Base-by-base conservation (phyloP, 148 eudicot genomes). In the Spergularia bocconei region DNA sequence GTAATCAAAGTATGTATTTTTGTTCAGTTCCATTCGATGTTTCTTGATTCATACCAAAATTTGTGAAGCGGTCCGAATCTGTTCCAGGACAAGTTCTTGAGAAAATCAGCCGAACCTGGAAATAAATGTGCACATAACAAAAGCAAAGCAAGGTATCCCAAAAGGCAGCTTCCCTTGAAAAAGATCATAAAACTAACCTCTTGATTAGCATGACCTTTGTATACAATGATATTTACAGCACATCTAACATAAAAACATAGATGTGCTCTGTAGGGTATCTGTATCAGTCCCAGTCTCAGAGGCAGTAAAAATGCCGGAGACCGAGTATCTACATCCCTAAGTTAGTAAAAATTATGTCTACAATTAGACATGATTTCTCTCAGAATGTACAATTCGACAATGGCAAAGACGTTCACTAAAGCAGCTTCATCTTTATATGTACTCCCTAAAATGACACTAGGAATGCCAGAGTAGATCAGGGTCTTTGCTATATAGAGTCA, bases 401-500 rank as follows among this genome's bases (percentile, higher is more conserved):
- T 25, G 25, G 33, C 64, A 15, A 23, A 55, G 19, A 62, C 15
- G 10, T 29, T 12, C 16, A 38, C 9, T 17, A 0, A 25, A 25
- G 20, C 15, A 11, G 13, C 60, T 29, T 69, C 29, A 14, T 6
- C 54, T 9, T 44, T 6, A 13, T 69, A 19, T 63, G 13, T 2
- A 33, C 41, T 75, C 61, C 54, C 19, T 41, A 52, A 53, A 17
- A 67, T 9, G 3, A 84, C 25, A 63, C 55, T 67, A 82, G 14
- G 89, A 81, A 70, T 87, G 91, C 98, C 98, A 94, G 73, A 94
- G 90, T 50, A 81, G 81, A 60, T 86, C 81, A 29, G 93, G 87
- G 78, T 90, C 91, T 57, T 75, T 77, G 84, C 93, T 88, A 81
- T 94, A 94, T 84, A 91, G 86, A 56, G 97, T 86, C 17, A 83